Evolutionary conservation across 2,329 filamentous ascomycete genomes (phyloP).

Genomic region (Neospermospora avenae): DNA sequence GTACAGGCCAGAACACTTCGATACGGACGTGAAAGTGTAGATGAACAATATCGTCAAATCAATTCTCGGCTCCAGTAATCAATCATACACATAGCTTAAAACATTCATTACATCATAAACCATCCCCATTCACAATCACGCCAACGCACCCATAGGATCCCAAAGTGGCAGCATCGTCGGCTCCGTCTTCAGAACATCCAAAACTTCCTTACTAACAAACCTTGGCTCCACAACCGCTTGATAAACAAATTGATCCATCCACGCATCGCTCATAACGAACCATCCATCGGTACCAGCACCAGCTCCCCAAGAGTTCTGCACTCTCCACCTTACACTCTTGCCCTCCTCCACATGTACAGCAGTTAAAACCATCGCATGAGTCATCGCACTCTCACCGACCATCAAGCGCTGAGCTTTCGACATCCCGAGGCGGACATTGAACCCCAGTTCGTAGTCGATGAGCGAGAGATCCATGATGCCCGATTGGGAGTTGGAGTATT

Average conservation of each 20-base stretch:
- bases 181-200: constrained; percentile 67
- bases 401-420: constrained; percentile 71
- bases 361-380: constrained; percentile 88
- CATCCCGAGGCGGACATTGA: constrained; percentile 71
- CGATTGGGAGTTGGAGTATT: constrained; percentile 64
- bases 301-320: constrained; percentile 83
- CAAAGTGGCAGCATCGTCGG: constrained; percentile 70
- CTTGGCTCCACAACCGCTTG: constrained; percentile 79
- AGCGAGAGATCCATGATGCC: constrained; percentile 81
- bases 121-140: too few species aligned
- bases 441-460: constrained; percentile 78
- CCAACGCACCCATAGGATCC: constrained; percentile 63
- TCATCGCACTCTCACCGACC: constrained; percentile 79
- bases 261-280: constrained; percentile 83
- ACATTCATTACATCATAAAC: too few species aligned
- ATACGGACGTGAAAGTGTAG: too few species aligned
- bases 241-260: constrained; percentile 80
- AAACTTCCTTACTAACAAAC: constrained; percentile 62
- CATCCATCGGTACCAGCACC: constrained; percentile 71
- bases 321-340: constrained; percentile 72
- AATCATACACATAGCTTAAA: too few species aligned
- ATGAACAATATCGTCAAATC: too few species aligned
- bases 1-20: too few species aligned
- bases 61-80: too few species aligned
- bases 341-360: constrained; percentile 72